phyloP scores from a whole-genome alignment of 208 protist genomes.

The Leishmania lainsoni region DNA sequence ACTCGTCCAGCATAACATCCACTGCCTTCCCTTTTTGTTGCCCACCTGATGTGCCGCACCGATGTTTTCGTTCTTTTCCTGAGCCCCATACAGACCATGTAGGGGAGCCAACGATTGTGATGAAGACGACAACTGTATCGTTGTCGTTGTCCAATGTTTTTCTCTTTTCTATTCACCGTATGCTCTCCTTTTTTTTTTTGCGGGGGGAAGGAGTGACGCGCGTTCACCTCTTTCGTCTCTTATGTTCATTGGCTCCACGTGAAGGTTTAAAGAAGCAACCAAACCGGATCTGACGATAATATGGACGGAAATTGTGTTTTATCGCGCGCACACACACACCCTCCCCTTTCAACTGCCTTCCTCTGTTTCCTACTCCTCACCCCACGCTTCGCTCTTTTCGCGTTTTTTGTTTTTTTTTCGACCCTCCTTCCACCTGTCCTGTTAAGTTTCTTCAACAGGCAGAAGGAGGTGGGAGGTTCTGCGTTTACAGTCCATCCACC shows the following conservation, averaged over 20 bases:
- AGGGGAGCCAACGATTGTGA: not conserved
- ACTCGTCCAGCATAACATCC: not conserved
- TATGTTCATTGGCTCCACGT: not conserved
- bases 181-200: not conserved
- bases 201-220: not conserved
- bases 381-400: not conserved
- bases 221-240: too few species aligned
- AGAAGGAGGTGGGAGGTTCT: not conserved
- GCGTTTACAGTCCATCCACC: not conserved
- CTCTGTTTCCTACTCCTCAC: not conserved
- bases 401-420: not conserved
- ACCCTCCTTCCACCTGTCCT: not conserved
- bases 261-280: not conserved
- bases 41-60: not conserved
- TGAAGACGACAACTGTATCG: not conserved
- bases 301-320: not conserved
- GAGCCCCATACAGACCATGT: not conserved
- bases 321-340: not conserved
- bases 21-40: not conserved
- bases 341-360: not conserved
- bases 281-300: not conserved
- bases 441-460: not conserved
- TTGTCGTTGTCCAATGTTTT: not conserved
- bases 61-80: not conserved
- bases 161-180: not conserved